Conservation (phyloP, 2,329 filamentous ascomycete species). For the Colletotrichum melonis region DNA sequence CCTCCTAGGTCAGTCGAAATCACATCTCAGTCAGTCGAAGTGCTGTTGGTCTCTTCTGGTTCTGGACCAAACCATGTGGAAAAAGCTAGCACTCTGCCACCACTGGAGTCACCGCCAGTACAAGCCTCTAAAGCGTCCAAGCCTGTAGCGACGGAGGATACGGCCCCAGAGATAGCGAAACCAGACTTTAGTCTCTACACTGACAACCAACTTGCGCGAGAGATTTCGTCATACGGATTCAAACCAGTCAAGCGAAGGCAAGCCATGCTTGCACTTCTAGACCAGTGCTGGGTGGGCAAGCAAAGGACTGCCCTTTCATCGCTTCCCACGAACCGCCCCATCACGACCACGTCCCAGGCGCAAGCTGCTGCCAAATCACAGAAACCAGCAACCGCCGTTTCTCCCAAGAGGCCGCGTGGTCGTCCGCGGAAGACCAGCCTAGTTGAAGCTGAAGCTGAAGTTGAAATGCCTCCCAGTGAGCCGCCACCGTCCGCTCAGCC, state of each 20-base stretch:
- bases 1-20: neutral
- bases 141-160: neutral
- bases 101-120: neutral
- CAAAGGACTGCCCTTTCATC: constrained; percentile 38
- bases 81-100: neutral
- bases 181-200: constrained; percentile 73
- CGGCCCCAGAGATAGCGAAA: constrained; percentile 2
- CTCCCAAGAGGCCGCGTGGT: constrained; percentile 44
- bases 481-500: constrained; percentile 49
- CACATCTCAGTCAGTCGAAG: neutral
- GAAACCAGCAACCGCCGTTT: constrained; percentile 32
- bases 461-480: constrained; percentile 39
- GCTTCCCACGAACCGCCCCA: constrained; percentile 36
- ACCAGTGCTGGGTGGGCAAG: constrained; percentile 78
- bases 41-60: constrained; percentile 1
- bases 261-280: constrained; percentile 76
- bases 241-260: constrained; percentile 76
- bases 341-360: constrained; percentile 16
- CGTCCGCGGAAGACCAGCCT: constrained; percentile 53
- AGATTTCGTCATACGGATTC: constrained; percentile 76
- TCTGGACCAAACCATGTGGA: neutral
- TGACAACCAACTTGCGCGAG: constrained; percentile 70
- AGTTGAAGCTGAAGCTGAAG: neutral
- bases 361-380: constrained; percentile 1
- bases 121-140: neutral